phyloP scores from a whole-genome alignment of 148 eudicot species.

The Amaranthus palmeri region DNA sequence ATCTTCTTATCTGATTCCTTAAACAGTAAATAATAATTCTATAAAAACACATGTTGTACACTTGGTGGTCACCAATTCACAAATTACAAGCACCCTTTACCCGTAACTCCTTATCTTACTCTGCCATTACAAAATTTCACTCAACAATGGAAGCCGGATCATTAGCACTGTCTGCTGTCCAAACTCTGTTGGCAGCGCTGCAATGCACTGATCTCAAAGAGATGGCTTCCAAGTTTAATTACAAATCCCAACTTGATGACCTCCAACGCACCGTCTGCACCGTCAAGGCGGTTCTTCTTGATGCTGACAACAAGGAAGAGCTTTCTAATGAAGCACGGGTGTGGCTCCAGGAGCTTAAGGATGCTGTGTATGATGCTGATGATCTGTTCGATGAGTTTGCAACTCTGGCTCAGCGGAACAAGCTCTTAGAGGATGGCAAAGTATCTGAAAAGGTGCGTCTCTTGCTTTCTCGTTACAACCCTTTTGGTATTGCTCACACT shows the following conservation, averaged over 20 bases:
- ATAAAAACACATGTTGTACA: no score
- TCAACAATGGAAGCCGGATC: no score
- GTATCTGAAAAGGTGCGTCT: slow-evolving; percentile 5
- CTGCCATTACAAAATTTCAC: no score
- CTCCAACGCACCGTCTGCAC: slow-evolving; percentile 10
- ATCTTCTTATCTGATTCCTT: no score
- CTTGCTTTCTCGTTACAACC: slow-evolving; percentile 10
- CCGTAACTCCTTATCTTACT: no score
- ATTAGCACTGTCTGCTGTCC: no score
- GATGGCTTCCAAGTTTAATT: not conserved
- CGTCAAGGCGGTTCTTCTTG: slow-evolving; percentile 13
- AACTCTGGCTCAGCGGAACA: slow-evolving; percentile 12
- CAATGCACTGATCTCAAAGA: not conserved
- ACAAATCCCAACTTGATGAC: slow-evolving; percentile 11
- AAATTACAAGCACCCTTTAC: no score
- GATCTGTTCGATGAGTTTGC: slow-evolving; percentile 27
- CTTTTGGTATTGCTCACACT: not conserved
- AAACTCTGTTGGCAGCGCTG: no score
- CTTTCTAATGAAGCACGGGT: not conserved
- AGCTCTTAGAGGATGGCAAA: not conserved
- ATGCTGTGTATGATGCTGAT: slow-evolving; percentile 25
- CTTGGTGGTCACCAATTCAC: no score
- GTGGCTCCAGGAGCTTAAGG: slow-evolving; percentile 18
- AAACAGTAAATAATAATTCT: no score
- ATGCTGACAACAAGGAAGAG: slow-evolving; percentile 14